Evolutionary conservation across 352 stramenopile genomes (phyloP), one percentile per base, ranked within the genome.

Genomic region (Phytophthora ramorum): DNA sequence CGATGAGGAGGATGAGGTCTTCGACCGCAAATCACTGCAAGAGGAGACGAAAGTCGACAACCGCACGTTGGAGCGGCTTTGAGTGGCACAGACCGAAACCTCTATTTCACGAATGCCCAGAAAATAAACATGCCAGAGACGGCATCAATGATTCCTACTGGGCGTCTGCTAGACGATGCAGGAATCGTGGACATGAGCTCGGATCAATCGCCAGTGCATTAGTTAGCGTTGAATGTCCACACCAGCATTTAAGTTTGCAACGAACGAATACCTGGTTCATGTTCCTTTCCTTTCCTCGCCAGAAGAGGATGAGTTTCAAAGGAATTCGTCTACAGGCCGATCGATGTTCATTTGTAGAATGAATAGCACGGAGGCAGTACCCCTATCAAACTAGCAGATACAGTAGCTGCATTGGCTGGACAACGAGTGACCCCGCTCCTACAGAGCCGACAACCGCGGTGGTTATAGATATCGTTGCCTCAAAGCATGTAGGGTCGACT

Each of bases 1-100:
- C 24, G 78, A 90, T 28, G 78, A 88, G n/a, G 84, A 91, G 34
- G 82, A 91, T 53, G 85, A 90, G 59, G 86, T 91, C 43, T 93
- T 93, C 58, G 80, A 90, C 30, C 69, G 71, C 13, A 73, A 80
- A 38, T 61, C 68, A 0, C 6, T 71, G 24, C 61, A 73, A 37
- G 71, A 83, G 20, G 70, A 85, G 26, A 64, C 63, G 32, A 87
- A 88, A 58, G 78, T 89, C 49, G 83, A 92, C 58, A 73, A 76
- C 4, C 61, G 63, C 22, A 81, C 74, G 46, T 63, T 91, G 26
- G 84, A 92, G 50, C 82, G 81, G 17, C 71, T 92, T 72, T 92
- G 56, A 81, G 30, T 46, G 17, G 26, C 10, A 44, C 49, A 22
- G 16, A 34, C 37, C 24, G 13, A 17, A 59, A 40, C 38, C 37